Conservation (phyloP, 345 rosid species). For the Carallia pectinifolia region DNA sequence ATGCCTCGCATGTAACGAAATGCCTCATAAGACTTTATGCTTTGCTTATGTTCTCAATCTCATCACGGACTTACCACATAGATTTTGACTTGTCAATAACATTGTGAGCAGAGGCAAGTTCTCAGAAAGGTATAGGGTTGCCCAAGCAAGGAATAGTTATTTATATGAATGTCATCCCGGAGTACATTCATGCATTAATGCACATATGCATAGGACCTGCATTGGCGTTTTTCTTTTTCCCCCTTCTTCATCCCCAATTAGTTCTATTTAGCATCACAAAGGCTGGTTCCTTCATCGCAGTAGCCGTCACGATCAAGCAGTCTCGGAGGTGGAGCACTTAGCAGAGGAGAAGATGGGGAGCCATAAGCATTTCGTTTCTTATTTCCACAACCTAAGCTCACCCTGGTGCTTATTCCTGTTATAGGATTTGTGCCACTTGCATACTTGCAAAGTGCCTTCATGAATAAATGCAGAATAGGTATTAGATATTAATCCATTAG, state of each 20-base stretch:
- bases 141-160: no score
- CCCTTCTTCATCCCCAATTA: background rate
- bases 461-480: conserved; percentile 1
- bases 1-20: no score
- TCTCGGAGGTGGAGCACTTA: conserved; percentile 80
- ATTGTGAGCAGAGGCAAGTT: no score
- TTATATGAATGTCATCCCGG: no score
- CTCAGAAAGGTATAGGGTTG: no score
- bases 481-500: background rate
- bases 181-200: no score
- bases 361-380: conserved; percentile 83
- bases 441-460: conserved; percentile 81
- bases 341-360: conserved; percentile 74
- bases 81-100: no score
- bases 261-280: conserved; percentile 56
- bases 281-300: conserved; percentile 69
- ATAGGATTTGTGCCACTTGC: conserved; percentile 84
- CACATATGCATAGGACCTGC: no score
- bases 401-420: conserved; percentile 78
- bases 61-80: no score
- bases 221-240: no score
- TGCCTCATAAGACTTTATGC: no score
- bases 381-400: conserved; percentile 86
- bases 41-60: no score
- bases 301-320: conserved; percentile 86